Percentiles rank a stretch among this genome's conserved stretches.
Conservation (phyloP, 768 basidiomycete species). For the Leucocoprinus birnbaumii region DNA sequence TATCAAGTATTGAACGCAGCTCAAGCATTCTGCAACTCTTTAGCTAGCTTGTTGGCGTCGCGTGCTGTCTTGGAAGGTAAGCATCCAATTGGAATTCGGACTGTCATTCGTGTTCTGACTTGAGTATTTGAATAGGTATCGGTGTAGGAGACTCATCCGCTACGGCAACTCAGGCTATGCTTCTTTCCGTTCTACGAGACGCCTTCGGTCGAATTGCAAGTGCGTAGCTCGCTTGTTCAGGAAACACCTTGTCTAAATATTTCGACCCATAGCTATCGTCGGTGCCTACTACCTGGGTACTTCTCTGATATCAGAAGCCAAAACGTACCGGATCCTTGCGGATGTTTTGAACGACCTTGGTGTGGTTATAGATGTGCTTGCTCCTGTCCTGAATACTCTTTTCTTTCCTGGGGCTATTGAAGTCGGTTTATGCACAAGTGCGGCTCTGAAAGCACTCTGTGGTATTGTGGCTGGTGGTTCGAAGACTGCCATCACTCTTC, state of each 20-base stretch:
- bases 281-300: constrained; percentile 63
- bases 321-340: constrained; percentile 64
- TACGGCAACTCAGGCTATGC: constrained; percentile 61
- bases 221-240: constrained; percentile 25
- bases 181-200: constrained; percentile 67
- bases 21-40: constrained; percentile 69
- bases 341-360: constrained; percentile 65
- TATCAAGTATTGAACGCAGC: constrained; percentile 66
- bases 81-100: not conserved
- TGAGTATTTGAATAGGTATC: constrained; percentile 38
- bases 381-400: constrained; percentile 46
- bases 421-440: constrained; percentile 53
- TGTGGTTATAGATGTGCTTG: constrained; percentile 56
- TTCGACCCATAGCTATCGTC: constrained; percentile 47
- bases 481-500: constrained; percentile 65
- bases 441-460: constrained; percentile 56
- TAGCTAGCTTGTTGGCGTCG: constrained; percentile 61
- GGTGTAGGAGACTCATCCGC: constrained; percentile 70
- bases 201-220: constrained; percentile 62
- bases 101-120: not conserved
- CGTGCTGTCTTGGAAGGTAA: constrained; percentile 63
- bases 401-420: constrained; percentile 43
- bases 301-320: constrained; percentile 66
- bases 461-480: constrained; percentile 66
- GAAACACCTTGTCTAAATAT: not conserved